phyloP scores from a whole-genome alignment of 345 rosid species.

The Lagerstroemia speciosa region DNA sequence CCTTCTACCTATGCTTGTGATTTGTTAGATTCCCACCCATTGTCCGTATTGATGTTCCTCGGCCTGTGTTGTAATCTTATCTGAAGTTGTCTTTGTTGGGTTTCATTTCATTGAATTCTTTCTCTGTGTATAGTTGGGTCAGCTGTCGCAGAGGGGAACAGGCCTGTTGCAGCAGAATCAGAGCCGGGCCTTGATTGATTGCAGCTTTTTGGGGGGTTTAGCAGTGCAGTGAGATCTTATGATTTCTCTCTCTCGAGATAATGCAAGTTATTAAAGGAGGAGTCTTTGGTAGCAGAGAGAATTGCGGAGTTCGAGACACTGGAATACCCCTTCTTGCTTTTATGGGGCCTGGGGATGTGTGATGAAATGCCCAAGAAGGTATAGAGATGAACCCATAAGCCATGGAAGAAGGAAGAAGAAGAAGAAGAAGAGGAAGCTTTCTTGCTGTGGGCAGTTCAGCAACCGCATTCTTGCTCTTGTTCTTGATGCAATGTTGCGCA shows the following conservation, averaged over 20 bases:
- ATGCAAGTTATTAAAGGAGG: not conserved
- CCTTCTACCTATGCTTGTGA: not conserved
- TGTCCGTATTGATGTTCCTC: not conserved
- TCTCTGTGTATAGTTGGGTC: not conserved
- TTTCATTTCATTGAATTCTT: not conserved
- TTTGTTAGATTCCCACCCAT: not conserved
- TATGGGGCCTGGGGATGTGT: not conserved
- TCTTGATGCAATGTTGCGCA: constrained; percentile 17
- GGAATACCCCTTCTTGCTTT: not conserved
- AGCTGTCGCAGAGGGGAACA: not conserved
- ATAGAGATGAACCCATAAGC: not conserved
- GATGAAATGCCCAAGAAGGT: constrained; percentile 4
- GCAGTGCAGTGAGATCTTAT: not conserved
- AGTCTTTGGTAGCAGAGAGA: too few relatives aligned
- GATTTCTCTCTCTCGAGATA: not conserved
- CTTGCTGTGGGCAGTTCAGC: not conserved
- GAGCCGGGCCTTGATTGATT: not conserved
- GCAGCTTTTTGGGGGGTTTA: not conserved
- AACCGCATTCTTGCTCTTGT: not conserved
- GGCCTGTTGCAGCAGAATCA: not conserved
- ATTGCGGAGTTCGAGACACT: not conserved
- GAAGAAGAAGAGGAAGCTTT: not conserved
- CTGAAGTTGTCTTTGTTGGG: not conserved
- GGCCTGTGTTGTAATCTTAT: not conserved
- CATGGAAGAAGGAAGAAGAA: constrained; percentile 4